Conservation (phyloP, 192 early-diverging fungal genomes). For the Coemansia sp. region DNA sequence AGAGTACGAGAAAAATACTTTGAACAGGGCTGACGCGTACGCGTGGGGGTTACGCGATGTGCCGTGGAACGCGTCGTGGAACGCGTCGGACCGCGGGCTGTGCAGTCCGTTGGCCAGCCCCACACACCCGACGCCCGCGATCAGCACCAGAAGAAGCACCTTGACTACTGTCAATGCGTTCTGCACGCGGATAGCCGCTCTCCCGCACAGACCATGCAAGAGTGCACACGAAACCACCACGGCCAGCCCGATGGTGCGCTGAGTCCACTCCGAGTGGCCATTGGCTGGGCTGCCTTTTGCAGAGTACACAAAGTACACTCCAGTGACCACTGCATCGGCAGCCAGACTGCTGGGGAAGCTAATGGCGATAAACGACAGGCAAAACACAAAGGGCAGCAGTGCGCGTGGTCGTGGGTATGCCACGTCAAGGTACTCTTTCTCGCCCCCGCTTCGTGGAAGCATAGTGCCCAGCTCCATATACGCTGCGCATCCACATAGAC, state of each 20-base stretch:
- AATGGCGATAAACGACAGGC: constrained; percentile 30
- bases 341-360: constrained; percentile 39
- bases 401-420: constrained; percentile 54
- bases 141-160: constrained; percentile 42
- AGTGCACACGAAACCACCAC: constrained; percentile 25
- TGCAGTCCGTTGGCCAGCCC: neutral
- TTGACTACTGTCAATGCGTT: constrained; percentile 47
- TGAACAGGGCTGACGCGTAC: constrained; percentile 48
- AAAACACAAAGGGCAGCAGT: constrained; percentile 52
- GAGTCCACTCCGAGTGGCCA: constrained; percentile 33
- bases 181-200: constrained; percentile 33
- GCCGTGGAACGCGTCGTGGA: constrained; percentile 18
- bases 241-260: constrained; percentile 32
- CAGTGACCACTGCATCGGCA: constrained; percentile 45
- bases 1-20: constrained; percentile 57
- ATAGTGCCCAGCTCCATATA: constrained; percentile 58
- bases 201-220: constrained; percentile 27
- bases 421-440: constrained; percentile 59
- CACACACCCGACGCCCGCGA: constrained; percentile 34
- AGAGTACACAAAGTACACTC: constrained; percentile 46
- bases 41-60: constrained; percentile 27
- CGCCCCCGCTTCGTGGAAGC: constrained; percentile 58
- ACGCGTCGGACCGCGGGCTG: neutral
- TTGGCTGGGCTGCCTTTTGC: constrained; percentile 12
- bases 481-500: constrained; percentile 35